Evolutionary conservation across 768 basidiomycete species (phyloP).

Genomic region (Kwoniella dendrophila): DNA sequence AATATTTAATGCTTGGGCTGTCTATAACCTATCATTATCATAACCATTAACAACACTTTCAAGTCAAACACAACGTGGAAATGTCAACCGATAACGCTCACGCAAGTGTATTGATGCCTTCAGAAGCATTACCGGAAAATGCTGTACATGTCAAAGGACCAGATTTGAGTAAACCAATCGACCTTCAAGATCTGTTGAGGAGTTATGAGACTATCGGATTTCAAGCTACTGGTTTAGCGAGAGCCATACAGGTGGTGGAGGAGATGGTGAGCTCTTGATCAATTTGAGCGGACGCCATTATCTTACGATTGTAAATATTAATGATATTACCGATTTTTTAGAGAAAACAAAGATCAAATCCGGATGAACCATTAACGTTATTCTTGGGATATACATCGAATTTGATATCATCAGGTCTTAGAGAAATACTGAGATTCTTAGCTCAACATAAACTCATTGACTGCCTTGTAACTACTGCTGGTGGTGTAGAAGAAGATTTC

Average conservation of each 20-base stretch:
- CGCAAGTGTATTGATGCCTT: constrained; percentile 49
- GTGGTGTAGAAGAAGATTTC: constrained; percentile 97
- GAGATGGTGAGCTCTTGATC: constrained; percentile 76
- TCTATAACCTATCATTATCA: too few species aligned
- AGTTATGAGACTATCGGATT: constrained; percentile 92
- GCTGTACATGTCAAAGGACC: constrained; percentile 72
- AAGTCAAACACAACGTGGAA: neutral
- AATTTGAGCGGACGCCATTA: too few species aligned
- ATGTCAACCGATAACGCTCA: constrained; percentile 41
- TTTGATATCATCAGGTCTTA: constrained; percentile 93
- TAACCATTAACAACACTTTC: too few species aligned
- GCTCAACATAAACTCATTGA: constrained; percentile 90
- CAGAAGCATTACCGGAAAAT: constrained; percentile 45
- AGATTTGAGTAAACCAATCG: constrained; percentile 71
- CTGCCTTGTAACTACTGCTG: constrained; percentile 92
- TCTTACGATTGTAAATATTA: too few species aligned
- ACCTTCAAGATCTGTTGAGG: constrained; percentile 69
- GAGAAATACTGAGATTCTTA: constrained; percentile 87
- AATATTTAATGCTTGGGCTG: too few species aligned
- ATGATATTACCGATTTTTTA: too few species aligned
- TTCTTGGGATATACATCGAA: constrained; percentile 99
- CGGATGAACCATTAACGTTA: constrained; percentile 74
- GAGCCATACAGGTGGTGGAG: constrained; percentile 86
- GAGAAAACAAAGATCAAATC: constrained; percentile 79
- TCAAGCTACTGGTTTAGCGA: constrained; percentile 90